Conservation (phyloP, 2,329 filamentous ascomycete species). For the Helotiales sp. region DNA sequence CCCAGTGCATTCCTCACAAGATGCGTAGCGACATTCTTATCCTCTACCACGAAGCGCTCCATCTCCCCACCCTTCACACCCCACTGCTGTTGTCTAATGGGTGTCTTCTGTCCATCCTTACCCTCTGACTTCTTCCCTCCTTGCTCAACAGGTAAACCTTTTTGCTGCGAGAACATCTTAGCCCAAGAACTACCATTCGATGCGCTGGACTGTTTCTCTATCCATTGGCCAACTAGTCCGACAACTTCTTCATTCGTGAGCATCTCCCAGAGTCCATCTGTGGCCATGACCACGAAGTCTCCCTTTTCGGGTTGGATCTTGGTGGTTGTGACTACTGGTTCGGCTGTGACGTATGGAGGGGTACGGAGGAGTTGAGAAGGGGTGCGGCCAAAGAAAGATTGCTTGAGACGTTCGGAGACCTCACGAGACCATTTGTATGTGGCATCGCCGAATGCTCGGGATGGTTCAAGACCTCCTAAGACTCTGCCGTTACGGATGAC, state of each 20-base stretch:
- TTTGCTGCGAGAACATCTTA: slow-evolving; percentile 60
- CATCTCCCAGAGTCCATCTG: slow-evolving; percentile 99
- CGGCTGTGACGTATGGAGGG: slow-evolving; percentile 95
- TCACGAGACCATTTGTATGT: slow-evolving; percentile 95
- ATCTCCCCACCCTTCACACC: slow-evolving; percentile 75
- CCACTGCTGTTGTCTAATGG: slow-evolving; percentile 91
- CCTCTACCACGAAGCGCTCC: slow-evolving; percentile 89
- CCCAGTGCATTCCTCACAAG: slow-evolving; percentile 93
- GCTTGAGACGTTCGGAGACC: slow-evolving; percentile 80
- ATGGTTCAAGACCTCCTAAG: slow-evolving; percentile 89
- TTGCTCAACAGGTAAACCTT: slow-evolving; percentile 77
- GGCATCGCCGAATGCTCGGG: slow-evolving; percentile 93
- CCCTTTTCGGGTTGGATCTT: slow-evolving; percentile 87
- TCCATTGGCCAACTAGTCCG: slow-evolving; percentile 94
- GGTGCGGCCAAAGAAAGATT: slow-evolving; percentile 84
- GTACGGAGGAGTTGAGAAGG: slow-evolving; percentile 81
- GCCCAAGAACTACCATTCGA: slow-evolving; percentile 63
- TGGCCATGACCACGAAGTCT: slow-evolving; percentile 95
- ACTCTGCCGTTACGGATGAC: slow-evolving; percentile 90
- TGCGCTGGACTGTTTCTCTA: slow-evolving; percentile 70
- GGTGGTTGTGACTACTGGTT: slow-evolving; percentile 92
- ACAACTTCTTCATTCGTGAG: slow-evolving; percentile 98
- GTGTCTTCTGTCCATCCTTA: slow-evolving; percentile 77
- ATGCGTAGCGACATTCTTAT: slow-evolving; percentile 96
- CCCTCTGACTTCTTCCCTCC: slow-evolving; percentile 48